phyloP scores from a whole-genome alignment of 192 early-diverging fungal genomes.

The Mortierella hygrophila region DNA sequence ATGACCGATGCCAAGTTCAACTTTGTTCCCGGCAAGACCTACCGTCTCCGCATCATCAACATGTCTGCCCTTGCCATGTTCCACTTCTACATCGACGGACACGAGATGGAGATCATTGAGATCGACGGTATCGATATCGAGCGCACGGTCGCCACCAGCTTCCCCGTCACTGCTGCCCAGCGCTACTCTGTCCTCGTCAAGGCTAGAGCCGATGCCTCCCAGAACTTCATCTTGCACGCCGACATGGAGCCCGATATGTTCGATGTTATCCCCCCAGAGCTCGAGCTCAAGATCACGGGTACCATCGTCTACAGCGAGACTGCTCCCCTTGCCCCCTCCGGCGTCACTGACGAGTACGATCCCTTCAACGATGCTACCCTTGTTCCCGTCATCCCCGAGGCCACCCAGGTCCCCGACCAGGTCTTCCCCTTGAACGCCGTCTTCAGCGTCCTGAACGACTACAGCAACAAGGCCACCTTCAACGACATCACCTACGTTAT shows the following conservation, averaged over 20 bases:
- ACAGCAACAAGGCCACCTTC: constrained; percentile 85
- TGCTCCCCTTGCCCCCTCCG: constrained; percentile 27
- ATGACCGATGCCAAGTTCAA: constrained; percentile 60
- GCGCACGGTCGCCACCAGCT: constrained; percentile 63
- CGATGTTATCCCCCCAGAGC: constrained; percentile 69
- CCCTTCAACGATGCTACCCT: constrained; percentile 69
- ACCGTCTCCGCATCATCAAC: constrained; percentile 87
- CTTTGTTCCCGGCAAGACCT: constrained; percentile 84
- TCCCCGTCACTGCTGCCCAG: constrained; percentile 79
- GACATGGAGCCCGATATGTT: constrained; percentile 86
- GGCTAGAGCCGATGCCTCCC: constrained; percentile 68
- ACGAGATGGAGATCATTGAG: constrained; percentile 84
- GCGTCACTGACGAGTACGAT: constrained; percentile 55
- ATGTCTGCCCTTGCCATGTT: constrained; percentile 84
- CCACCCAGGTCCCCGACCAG: constrained; percentile 61
- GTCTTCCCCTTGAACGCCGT: constrained; percentile 67
- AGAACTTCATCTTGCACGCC: constrained; percentile 81
- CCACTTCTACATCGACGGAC: constrained; percentile 84
- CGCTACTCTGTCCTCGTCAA: constrained; percentile 85
- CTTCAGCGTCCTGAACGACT: constrained; percentile 77
- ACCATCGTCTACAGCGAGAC: constrained; percentile 64
- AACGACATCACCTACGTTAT: constrained; percentile 78
- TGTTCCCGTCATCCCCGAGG: constrained; percentile 60
- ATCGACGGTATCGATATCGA: constrained; percentile 80
- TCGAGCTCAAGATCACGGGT: constrained; percentile 72